phyloP scores from a whole-genome alignment of 2,329 filamentous ascomycete species.

The Diplocarpon rosae region DNA sequence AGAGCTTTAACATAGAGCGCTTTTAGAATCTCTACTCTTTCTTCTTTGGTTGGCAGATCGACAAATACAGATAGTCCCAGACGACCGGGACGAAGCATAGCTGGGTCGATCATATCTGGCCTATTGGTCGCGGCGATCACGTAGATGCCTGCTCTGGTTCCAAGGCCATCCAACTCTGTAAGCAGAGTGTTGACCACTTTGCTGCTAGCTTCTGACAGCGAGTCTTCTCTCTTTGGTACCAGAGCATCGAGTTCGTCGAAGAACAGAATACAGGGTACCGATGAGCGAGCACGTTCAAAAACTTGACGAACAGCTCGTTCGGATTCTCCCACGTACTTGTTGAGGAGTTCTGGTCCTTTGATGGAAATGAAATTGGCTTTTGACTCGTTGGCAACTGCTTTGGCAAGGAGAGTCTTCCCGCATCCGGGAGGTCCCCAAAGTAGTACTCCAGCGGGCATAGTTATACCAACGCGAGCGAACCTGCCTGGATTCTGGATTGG shows the following conservation, averaged over 20 bases:
- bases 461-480: constrained; percentile 68
- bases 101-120: constrained; percentile 91
- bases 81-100: constrained; percentile 84
- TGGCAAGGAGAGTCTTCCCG: constrained; percentile 91
- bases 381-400: constrained; percentile 89
- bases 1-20: constrained; percentile 49
- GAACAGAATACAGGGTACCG: constrained; percentile 88
- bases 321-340: constrained; percentile 96
- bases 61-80: constrained; percentile 84
- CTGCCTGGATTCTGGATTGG: constrained; percentile 75
- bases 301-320: constrained; percentile 88
- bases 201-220: constrained; percentile 69
- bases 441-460: constrained; percentile 73
- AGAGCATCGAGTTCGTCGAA: constrained; percentile 96
- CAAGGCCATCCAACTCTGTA: constrained; percentile 84
- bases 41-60: constrained; percentile 66
- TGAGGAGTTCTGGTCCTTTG: constrained; percentile 89
- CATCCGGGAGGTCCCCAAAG: constrained; percentile 96
- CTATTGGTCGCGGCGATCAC: constrained; percentile 92
- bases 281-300: constrained; percentile 77
- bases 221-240: constrained; percentile 71
- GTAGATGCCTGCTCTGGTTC: constrained; percentile 73
- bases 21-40: constrained; percentile 75
- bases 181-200: constrained; percentile 92
- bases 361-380: constrained; percentile 98